Percentiles rank a stretch among this genome's conserved stretches.
These are phyloP conservation scores for Tylopilus vinaceipallidus DNA, from an alignment of 768 basidiomycete genomes.

Conservation along the genomic window DNA sequence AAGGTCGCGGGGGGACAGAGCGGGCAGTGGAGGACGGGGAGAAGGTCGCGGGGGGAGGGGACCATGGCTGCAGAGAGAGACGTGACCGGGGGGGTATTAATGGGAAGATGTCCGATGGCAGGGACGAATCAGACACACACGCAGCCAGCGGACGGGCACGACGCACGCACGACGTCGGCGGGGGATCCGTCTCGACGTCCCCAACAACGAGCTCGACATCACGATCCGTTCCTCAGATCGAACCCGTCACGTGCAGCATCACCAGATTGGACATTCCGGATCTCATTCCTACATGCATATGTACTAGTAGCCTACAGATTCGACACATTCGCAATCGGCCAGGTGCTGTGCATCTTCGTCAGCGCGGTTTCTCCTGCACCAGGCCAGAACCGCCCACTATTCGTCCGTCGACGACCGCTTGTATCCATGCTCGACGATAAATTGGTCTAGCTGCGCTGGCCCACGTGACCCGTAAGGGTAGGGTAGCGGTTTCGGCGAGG, in stretches of 20 bases:
- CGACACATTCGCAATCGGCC: constrained; percentile 28
- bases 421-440: constrained; percentile 75
- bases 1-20: constrained; percentile 42
- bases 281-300: neutral
- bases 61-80: constrained; percentile 12
- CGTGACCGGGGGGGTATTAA: constrained; percentile 2
- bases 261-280: constrained; percentile 6
- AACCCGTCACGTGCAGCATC: constrained; percentile 24
- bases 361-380: neutral
- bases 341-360: constrained; percentile 18
- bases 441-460: constrained; percentile 79
- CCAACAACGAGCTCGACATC: constrained; percentile 22
- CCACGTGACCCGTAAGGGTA: constrained; percentile 97
- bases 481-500: constrained; percentile 62
- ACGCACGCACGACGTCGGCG: constrained; percentile 26
- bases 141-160: constrained; percentile 11
- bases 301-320: constrained; percentile 18
- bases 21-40: constrained; percentile 50
- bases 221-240: constrained; percentile 31
- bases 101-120: constrained; percentile 10
- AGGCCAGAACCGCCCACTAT: constrained; percentile 46
- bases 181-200: constrained; percentile 26
- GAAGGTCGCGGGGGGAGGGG: constrained; percentile 27
- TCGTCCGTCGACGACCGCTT: constrained; percentile 58
- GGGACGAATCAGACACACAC: constrained; percentile 22